Percentiles rank a stretch among this genome's conserved stretches.
These are phyloP conservation scores for Zalaria sp. DNA, from an alignment of 2,329 filamentous ascomycete genomes.

Conservation along the genomic window DNA sequence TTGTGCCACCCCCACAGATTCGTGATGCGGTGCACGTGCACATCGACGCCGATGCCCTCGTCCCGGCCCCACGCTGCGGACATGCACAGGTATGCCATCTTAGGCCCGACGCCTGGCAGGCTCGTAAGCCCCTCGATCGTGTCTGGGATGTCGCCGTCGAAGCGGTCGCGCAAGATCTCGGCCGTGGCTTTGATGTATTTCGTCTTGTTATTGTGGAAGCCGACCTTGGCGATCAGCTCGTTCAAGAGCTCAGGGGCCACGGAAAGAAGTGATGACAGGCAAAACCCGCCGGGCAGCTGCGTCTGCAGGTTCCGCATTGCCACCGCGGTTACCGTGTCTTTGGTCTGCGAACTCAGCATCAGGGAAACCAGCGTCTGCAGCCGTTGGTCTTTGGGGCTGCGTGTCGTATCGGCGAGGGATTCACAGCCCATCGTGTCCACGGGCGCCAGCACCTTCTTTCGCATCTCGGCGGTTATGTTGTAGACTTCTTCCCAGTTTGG, in stretches of 20 bases:
- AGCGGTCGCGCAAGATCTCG: conserved; percentile 55
- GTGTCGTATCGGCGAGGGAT: conserved; percentile 46
- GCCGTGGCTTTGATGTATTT: conserved; percentile 61
- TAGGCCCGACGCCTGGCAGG: conserved; percentile 79
- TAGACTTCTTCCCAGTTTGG: conserved; percentile 79
- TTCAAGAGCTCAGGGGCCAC: conserved; percentile 55
- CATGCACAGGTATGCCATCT: conserved; percentile 87
- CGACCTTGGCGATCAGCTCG: conserved; percentile 66
- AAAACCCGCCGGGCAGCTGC: conserved; percentile 54
- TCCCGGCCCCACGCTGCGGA: conserved; percentile 57
- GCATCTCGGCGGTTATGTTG: conserved; percentile 63
- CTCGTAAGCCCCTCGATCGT: conserved; percentile 65
- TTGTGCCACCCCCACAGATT: conserved; percentile 89
- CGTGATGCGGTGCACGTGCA: conserved; percentile 88
- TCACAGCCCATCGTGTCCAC: conserved; percentile 98
- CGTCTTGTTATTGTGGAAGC: conserved; percentile 94
- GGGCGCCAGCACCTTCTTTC: conserved; percentile 54
- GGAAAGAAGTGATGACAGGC: conserved; percentile 61
- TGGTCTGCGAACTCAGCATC: conserved; percentile 88
- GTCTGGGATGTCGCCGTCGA: conserved; percentile 63
- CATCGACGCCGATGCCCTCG: conserved; percentile 80
- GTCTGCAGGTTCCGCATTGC: conserved; percentile 69
- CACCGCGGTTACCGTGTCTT: conserved; percentile 77
- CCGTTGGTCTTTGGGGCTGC: conserved; percentile 44
- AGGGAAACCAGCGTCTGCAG: conserved; percentile 79